Conservation (phyloP, 2,329 filamentous ascomycete genomes). For the Aspergillus sp. region DNA sequence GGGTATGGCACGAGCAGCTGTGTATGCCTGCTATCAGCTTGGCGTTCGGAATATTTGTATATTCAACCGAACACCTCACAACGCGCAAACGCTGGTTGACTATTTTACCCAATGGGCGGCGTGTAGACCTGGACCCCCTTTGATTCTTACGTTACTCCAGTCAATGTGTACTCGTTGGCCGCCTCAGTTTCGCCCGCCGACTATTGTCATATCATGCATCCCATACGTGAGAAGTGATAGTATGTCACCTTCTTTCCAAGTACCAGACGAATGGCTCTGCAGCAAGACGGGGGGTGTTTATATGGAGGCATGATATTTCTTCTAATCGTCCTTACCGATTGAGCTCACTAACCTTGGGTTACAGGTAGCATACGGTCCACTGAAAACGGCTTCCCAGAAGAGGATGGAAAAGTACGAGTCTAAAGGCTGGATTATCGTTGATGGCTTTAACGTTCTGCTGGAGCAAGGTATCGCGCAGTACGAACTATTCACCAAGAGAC, state of each 20-base stretch:
- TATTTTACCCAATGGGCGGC: constrained; percentile 14
- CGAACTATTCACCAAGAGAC: constrained; percentile 21
- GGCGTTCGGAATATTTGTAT: constrained; percentile 25
- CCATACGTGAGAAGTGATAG: not conserved
- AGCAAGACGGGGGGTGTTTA: constrained; percentile 22
- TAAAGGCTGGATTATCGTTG: constrained; percentile 22
- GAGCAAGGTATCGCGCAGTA: constrained; percentile 25
- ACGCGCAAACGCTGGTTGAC: constrained; percentile 17
- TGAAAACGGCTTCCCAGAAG: constrained; percentile 14
- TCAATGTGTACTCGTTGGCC: constrained; percentile 18
- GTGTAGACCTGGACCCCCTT: not conserved
- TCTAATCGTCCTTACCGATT: not conserved
- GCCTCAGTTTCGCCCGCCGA: constrained; percentile 15
- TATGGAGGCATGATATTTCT: constrained; percentile 18
- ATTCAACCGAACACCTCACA: constrained; percentile 22
- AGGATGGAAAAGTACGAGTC: constrained; percentile 10
- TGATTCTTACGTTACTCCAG: constrained; percentile 2
- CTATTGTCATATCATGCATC: constrained; percentile 14
- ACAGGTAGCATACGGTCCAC: constrained; percentile 17
- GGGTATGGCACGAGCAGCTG: constrained; percentile 26
- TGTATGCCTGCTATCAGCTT: constrained; percentile 23
- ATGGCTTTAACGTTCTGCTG: constrained; percentile 19
- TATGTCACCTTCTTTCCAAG: not conserved
- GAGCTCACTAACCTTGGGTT: not conserved
- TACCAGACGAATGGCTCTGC: constrained; percentile 20